phyloP scores from a whole-genome alignment of 1,139 yeast genomes.

The Kodamaea anthophila region DNA sequence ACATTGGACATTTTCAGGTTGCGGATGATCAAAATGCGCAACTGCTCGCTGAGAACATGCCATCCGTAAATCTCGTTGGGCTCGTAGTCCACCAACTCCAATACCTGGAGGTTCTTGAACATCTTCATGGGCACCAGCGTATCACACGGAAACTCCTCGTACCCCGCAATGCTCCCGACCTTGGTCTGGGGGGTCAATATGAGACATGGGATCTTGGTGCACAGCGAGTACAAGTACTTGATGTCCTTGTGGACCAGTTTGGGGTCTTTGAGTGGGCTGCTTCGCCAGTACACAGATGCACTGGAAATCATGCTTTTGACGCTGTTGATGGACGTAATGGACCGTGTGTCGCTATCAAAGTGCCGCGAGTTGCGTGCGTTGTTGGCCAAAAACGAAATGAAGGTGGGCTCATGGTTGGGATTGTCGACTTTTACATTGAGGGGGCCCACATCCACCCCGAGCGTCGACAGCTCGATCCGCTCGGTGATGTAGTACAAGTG shows the following conservation, averaged over 20 bases:
- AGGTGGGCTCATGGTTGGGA: slow-evolving; percentile 54
- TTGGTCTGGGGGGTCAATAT: slow-evolving; percentile 55
- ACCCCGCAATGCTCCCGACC: slow-evolving; percentile 49
- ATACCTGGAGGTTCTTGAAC: slow-evolving; percentile 56
- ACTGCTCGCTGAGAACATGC: slow-evolving; percentile 50
- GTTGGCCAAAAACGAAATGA: slow-evolving; percentile 45
- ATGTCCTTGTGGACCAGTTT: slow-evolving; percentile 42
- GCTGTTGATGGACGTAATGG: slow-evolving; percentile 58
- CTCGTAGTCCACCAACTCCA: slow-evolving; percentile 54
- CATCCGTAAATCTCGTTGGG: slow-evolving; percentile 65
- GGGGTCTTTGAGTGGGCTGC: slow-evolving; percentile 36
- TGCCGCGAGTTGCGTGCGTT: slow-evolving; percentile 39
- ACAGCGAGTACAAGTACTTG: slow-evolving; percentile 56
- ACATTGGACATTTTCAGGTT: slow-evolving; percentile 47
- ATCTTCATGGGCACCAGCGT: slow-evolving; percentile 58
- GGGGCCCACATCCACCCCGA: slow-evolving; percentile 58
- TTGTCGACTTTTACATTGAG: slow-evolving; percentile 53
- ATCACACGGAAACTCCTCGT: slow-evolving; percentile 68
- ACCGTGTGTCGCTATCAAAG: slow-evolving; percentile 52
- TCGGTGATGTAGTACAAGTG: slow-evolving; percentile 58
- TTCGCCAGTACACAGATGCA: slow-evolving; percentile 42
- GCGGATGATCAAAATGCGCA: slow-evolving; percentile 50
- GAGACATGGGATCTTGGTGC: slow-evolving; percentile 60
- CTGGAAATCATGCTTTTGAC: slow-evolving; percentile 50
- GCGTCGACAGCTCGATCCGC: slow-evolving; percentile 47